phyloP scores from a whole-genome alignment of 192 early-diverging fungal species.

The Coemansia reversa region DNA sequence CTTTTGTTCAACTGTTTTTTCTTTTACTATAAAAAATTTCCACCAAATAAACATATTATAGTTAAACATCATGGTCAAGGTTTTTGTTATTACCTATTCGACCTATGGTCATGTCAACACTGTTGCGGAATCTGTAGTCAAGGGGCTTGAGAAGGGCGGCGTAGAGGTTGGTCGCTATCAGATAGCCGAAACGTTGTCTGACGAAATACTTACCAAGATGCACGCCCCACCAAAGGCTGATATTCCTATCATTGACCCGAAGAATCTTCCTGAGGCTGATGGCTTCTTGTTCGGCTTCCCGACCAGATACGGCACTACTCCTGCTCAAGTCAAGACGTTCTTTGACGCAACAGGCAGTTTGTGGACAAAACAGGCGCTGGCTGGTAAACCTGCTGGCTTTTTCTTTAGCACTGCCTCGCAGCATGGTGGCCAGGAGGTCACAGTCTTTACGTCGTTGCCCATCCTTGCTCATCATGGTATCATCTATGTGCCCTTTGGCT shows the following conservation, averaged over 20 bases:
- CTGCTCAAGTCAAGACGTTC: constrained; percentile 80
- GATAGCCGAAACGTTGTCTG: constrained; percentile 64
- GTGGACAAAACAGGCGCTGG: constrained; percentile 57
- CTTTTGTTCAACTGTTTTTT: no score
- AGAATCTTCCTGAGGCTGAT: constrained; percentile 61
- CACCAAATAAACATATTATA: not conserved
- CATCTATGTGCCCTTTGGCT: constrained; percentile 74
- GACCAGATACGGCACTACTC: constrained; percentile 66
- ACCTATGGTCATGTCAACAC: constrained; percentile 68
- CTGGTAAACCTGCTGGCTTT: constrained; percentile 69
- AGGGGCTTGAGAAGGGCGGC: constrained; percentile 61
- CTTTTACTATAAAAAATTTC: not conserved
- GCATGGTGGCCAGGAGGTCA: constrained; percentile 81
- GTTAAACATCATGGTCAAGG: constrained; percentile 23
- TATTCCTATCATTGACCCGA: constrained; percentile 58
- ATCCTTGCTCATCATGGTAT: constrained; percentile 79
- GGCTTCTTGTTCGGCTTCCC: constrained; percentile 70
- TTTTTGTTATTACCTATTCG: constrained; percentile 69
- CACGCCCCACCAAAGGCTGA: constrained; percentile 59
- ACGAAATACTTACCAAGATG: constrained; percentile 72
- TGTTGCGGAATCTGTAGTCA: constrained; percentile 61
- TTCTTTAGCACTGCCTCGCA: constrained; percentile 76
- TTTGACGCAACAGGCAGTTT: constrained; percentile 64
- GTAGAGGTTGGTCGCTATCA: constrained; percentile 58
- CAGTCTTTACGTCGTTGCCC: constrained; percentile 64